Conservation (phyloP, 768 basidiomycete species). For the Mycena sanguinolenta region DNA sequence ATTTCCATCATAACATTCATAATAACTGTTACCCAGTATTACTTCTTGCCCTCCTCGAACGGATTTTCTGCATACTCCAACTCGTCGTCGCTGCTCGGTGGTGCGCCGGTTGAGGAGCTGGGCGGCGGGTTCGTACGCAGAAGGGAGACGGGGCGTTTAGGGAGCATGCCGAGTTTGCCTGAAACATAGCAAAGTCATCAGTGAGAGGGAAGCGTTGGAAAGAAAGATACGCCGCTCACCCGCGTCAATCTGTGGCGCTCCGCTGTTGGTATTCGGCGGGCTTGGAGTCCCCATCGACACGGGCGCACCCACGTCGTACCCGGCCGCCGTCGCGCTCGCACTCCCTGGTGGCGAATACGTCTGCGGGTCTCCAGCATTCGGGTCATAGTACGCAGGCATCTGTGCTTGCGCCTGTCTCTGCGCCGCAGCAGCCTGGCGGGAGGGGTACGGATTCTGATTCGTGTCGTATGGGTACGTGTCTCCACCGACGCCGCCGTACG, state of each 20-base stretch:
- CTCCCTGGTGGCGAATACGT: not conserved
- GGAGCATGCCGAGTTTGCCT: constrained; percentile 80
- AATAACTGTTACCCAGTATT: constrained; percentile 2
- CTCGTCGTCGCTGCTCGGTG: constrained; percentile 58
- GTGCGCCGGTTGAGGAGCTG: constrained; percentile 33
- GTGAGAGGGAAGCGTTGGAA: no score
- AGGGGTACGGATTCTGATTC: constrained; percentile 27
- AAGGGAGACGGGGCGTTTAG: constrained; percentile 81
- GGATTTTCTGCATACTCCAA: constrained; percentile 83
- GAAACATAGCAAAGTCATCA: not conserved
- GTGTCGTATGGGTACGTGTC: constrained; percentile 39
- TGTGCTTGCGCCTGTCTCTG: constrained; percentile 35
- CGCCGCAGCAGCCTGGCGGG: constrained; percentile 27
- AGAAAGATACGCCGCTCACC: constrained; percentile 39
- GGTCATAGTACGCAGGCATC: constrained; percentile 51
- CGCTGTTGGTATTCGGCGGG: constrained; percentile 40
- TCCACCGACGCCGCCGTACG: constrained; percentile 29
- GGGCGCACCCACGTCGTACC: constrained; percentile 32
- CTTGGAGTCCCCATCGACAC: not conserved
- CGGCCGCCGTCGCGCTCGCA: constrained; percentile 9
- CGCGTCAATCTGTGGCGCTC: constrained; percentile 47
- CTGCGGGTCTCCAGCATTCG: constrained; percentile 39
- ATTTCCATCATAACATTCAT: not conserved
- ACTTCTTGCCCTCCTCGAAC: constrained; percentile 66
- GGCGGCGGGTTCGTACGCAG: constrained; percentile 48